Evolutionary conservation across 768 basidiomycete species (phyloP).

Genomic region (Serendipita sp.): DNA sequence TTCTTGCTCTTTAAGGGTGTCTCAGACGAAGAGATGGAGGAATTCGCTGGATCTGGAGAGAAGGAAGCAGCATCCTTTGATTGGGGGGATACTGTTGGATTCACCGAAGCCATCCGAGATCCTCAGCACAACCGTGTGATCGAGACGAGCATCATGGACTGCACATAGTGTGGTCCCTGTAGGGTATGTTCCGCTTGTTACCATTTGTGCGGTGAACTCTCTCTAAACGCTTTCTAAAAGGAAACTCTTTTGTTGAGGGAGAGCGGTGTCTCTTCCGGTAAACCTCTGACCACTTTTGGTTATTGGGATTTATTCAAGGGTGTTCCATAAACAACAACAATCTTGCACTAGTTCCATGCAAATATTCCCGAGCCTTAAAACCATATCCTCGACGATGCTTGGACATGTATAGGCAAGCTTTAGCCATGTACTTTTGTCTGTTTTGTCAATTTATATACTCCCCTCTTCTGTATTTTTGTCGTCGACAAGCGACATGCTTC

Average conservation of each 20-base stretch:
- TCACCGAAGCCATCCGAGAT: conserved; percentile 70
- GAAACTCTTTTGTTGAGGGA: not conserved
- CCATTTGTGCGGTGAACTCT: not conserved
- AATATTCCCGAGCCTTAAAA: too few relatives aligned
- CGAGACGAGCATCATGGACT: not conserved
- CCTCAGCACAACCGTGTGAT: conserved; percentile 22
- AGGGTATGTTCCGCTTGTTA: not conserved
- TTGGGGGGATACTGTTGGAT: conserved; percentile 67
- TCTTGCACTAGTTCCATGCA: too few relatives aligned
- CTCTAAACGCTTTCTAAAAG: too few relatives aligned
- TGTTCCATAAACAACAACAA: too few relatives aligned
- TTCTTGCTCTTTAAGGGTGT: conserved; percentile 78
- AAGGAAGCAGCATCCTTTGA: conserved; percentile 70
- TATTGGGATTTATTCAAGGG: not conserved
- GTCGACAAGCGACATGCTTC: too few relatives aligned
- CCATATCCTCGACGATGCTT: too few relatives aligned
- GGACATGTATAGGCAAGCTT: too few relatives aligned
- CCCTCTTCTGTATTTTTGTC: too few relatives aligned
- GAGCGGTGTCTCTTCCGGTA: not conserved
- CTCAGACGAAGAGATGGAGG: conserved; percentile 57
- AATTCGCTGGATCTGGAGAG: conserved; percentile 64
- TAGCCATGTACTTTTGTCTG: too few relatives aligned
- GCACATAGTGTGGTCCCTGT: not conserved
- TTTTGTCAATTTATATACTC: too few relatives aligned
- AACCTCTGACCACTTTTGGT: not conserved